phyloP scores from a whole-genome alignment of 2,329 filamentous ascomycete species.

The Talaromyces albobiverticillius region DNA sequence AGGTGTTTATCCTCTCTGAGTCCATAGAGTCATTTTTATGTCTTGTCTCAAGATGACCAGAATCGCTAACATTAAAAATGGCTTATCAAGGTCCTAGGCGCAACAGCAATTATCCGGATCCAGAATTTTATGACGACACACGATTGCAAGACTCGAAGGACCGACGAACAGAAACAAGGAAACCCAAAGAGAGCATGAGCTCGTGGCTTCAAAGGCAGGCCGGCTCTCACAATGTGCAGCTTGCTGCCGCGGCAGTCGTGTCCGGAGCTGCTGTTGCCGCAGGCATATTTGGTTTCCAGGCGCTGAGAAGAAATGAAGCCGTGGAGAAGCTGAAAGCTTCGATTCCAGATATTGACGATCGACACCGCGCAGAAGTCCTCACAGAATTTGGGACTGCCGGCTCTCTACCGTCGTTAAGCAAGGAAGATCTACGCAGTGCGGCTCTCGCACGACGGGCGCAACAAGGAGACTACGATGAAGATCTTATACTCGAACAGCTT shows the following conservation, averaged over 20 bases:
- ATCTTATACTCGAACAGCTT: conserved; percentile 89
- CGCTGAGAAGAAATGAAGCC: conserved; percentile 53
- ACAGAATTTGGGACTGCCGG: conserved; percentile 48
- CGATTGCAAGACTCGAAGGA: background rate
- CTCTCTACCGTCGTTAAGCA: conserved; percentile 30
- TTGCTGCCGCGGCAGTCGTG: conserved; percentile 42
- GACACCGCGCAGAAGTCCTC: conserved; percentile 52
- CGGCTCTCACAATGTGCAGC: conserved; percentile 40
- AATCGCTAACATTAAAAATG: conserved; percentile 7
- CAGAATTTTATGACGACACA: conserved; percentile 10
- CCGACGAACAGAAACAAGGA: background rate
- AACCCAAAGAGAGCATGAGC: conserved; percentile 31
- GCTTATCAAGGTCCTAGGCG: conserved; percentile 9
- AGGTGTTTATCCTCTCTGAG: background rate
- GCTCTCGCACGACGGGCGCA: conserved; percentile 59
- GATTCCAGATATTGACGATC: conserved; percentile 55
- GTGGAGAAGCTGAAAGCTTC: conserved; percentile 60
- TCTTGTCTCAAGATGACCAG: conserved; percentile 1
- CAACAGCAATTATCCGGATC: conserved; percentile 2
- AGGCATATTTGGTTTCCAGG: conserved; percentile 57
- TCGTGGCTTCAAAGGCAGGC: conserved; percentile 44
- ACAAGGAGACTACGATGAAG: conserved; percentile 65
- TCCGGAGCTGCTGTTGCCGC: conserved; percentile 45
- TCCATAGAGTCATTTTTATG: background rate
- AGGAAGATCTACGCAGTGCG: conserved; percentile 58